phyloP scores from a whole-genome alignment of 2,329 filamentous ascomycete genomes.

The Alternaria hordeiaustralica region DNA sequence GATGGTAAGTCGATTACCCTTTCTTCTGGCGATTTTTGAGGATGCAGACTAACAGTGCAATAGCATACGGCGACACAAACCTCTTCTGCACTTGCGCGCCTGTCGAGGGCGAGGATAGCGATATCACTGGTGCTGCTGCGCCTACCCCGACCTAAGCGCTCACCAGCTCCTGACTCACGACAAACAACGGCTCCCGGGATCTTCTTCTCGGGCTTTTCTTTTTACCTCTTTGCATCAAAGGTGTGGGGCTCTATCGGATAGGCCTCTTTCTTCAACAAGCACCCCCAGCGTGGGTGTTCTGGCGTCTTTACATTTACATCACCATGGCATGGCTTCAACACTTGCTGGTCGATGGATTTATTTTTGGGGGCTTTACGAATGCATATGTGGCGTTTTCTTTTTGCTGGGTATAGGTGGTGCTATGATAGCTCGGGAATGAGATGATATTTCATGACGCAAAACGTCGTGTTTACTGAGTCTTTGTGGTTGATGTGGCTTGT shows the following conservation, averaged over 20 bases:
- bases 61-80: constrained; percentile 88
- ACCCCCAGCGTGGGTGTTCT: neutral
- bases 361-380: neutral
- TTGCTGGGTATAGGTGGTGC: neutral
- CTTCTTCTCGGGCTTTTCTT: neutral
- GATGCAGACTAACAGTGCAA: constrained; percentile 27
- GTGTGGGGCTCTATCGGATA: neutral
- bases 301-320: neutral
- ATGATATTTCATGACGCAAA: neutral
- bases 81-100: constrained; percentile 94
- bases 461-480: too few species aligned
- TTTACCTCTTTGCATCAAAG: neutral
- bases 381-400: neutral
- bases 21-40: neutral
- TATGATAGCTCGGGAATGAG: neutral
- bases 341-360: neutral
- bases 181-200: too few species aligned
- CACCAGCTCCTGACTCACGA: too few species aligned
- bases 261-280: neutral
- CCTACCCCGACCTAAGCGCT: constrained; percentile 44
- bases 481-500: too few species aligned
- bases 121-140: constrained; percentile 44
- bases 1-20: too few species aligned
- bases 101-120: constrained; percentile 61
- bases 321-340: constrained; percentile 1